Conservation (phyloP, 352 stramenopile species). For the Aphanomyces cochlioides region DNA sequence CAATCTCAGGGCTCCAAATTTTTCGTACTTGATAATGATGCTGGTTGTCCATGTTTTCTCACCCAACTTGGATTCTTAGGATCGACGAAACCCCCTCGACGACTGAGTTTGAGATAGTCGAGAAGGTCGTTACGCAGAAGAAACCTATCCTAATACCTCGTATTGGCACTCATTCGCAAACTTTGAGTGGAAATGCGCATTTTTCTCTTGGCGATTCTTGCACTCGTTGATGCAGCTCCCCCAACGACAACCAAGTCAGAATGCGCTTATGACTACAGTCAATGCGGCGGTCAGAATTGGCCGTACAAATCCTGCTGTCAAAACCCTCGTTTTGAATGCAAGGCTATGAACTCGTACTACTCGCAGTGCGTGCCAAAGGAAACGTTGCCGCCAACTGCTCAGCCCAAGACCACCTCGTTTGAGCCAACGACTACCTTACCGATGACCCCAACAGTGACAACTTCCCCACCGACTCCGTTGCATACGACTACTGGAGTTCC, state of each 20-base stretch:
- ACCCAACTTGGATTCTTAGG: too few relatives aligned
- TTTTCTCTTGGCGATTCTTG: neutral
- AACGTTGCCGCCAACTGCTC: neutral
- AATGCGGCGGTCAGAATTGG: slow-evolving; percentile 22
- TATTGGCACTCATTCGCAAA: neutral
- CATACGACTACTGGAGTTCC: too few relatives aligned
- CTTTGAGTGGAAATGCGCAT: neutral
- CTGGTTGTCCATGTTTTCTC: too few relatives aligned
- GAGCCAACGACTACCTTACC: neutral
- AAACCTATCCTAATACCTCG: neutral
- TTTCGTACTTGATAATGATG: too few relatives aligned
- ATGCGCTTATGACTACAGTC: slow-evolving; percentile 19
- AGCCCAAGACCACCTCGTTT: neutral
- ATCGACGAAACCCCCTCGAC: neutral
- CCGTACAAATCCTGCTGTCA: neutral
- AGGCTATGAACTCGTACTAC: neutral
- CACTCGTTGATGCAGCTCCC: neutral
- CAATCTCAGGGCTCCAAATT: too few relatives aligned
- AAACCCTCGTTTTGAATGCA: slow-evolving; percentile 16
- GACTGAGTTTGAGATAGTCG: neutral
- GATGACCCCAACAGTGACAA: neutral
- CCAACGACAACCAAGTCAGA: neutral
- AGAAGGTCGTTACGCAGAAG: neutral
- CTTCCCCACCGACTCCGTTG: neutral
- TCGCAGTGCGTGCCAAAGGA: slow-evolving; percentile 11